Evolutionary conservation across 2,329 filamentous ascomycete species (phyloP), one percentile per base, ranked within the genome.

Genomic region (Pseudogymnoascus sp.): DNA sequence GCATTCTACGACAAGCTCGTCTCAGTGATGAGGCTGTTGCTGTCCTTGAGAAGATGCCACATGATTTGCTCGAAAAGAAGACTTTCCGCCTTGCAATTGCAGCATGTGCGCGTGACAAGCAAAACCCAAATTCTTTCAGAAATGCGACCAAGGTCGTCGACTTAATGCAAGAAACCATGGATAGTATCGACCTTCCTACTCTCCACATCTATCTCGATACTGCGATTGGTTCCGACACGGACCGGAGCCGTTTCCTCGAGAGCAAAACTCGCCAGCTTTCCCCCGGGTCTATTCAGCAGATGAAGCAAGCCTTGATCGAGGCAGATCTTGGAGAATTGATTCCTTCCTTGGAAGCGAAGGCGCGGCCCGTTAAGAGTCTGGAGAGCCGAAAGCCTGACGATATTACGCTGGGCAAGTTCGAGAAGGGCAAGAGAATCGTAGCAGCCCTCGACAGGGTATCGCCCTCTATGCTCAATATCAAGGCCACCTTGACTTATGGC

Each of bases 81-180:
- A 85, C 84, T 8, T 90, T 92, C 75, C 82, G 84, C 60, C 81
- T 90, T 54, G 90, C 88, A 60, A 85, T 97, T 77, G 81, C 81
- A 65, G 80, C 85, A 4, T 96, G 92, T 72, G 76, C 84, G 22
- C 83, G 87, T 61, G 91, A 97, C 76, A 87, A 86, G 69, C 85
- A 86, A 61, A 96, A 95, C 71, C 78, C 73, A n/a, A 82, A 86
- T 59, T 82, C 84, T 20, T 81, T 96, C 65, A 74, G 77, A 2
- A 80, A 88, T 65, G 88, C 89, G 4, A 83, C 78, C 58, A 73
- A 78, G 58, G 78, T 96, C 25, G 75, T 96, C 30, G 78, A 85
- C 59, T 71, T 82, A 58, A 92, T 92, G 87, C 67, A 72, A 50
- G 66, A 69, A 28, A 72, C 69, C 5, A 67, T 78, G 12, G 66